Conservation (phyloP, 192 early-diverging fungal species). For the Backusella westeae region DNA sequence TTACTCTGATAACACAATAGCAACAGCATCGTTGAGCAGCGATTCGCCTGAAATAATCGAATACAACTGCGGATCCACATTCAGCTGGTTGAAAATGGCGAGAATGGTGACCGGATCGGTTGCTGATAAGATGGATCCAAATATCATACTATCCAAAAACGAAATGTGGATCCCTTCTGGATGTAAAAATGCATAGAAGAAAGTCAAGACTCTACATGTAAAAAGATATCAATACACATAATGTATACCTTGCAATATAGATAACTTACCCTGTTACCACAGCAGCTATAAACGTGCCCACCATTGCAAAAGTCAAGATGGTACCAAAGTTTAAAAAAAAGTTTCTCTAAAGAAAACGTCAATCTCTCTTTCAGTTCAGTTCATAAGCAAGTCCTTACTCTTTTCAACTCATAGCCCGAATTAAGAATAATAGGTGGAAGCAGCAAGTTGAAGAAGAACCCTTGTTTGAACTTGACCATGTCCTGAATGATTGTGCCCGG, state of each 20-base stretch:
- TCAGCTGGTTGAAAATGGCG: slow-evolving; percentile 90
- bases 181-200: slow-evolving; percentile 66
- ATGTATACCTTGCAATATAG: background rate
- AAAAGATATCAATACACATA: background rate
- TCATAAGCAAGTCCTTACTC: slow-evolving; percentile 42
- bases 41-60: slow-evolving; percentile 97
- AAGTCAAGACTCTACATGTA: slow-evolving; percentile 54
- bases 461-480: slow-evolving; percentile 89
- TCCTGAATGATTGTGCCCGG: slow-evolving; percentile 62
- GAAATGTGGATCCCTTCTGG: slow-evolving; percentile 69
- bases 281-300: slow-evolving; percentile 91
- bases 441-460: slow-evolving; percentile 94
- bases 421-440: slow-evolving; percentile 97
- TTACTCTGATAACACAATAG: slow-evolving; percentile 92
- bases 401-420: slow-evolving; percentile 94
- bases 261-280: slow-evolving; percentile 77
- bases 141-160: slow-evolving; percentile 91
- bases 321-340: slow-evolving; percentile 89
- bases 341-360: slow-evolving; percentile 45
- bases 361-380: background rate
- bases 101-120: slow-evolving; percentile 98
- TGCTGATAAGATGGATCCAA: slow-evolving; percentile 92
- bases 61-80: slow-evolving; percentile 93
- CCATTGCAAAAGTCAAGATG: slow-evolving; percentile 91
- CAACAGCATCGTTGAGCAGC: slow-evolving; percentile 95